Base-by-base conservation (phyloP, 257 asterid genomes). In the Oldenlandia corymbosa region DNA sequence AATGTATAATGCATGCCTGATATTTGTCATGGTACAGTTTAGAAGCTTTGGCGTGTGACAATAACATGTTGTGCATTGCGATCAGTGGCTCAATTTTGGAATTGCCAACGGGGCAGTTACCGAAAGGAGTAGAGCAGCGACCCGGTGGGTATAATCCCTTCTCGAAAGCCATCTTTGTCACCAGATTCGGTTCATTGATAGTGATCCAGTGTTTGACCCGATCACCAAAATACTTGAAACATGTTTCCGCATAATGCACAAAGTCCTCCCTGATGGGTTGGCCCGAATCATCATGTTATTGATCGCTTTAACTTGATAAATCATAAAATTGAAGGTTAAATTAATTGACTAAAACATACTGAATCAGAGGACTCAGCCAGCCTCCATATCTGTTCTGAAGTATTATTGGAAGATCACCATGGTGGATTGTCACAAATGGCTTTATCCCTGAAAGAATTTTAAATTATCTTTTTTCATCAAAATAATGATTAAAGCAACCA, bases 321-420 rank as follows among this genome's bases (percentile, higher is more conserved):
- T n/a, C n/a, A n/a, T n/a, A n/a, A n/a, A n/a, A n/a, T n/a, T n/a
- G n/a, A n/a, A n/a, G n/a, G n/a, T n/a, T n/a, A n/a, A n/a, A n/a
- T n/a, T n/a, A n/a, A n/a, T n/a, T n/a, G n/a, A n/a, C n/a, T n/a
- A n/a, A n/a, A n/a, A n/a, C 91, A 64, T 66, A 85, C 95, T 86
- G 96, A 88, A 84, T 86, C 12, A 75, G 47, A 64, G 91, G 85
- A 77, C 84, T 84, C 20, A 86, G 88, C 96, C 93, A 86, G 10
- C 83, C 95, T 49, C 87, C 71, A 24, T 78, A 80, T 68, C 79
- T 64, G 32, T 80, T 86, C 74, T 80, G 84, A 11, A 86, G 83
- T 71, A 84, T 89, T 65, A 82, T 87, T 43, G 96, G 96, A 71
- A 70, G 73, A 21, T 86, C 96, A 28, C 55, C 30, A 70, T 89